Evolutionary conservation across 192 early-diverging fungal species (phyloP), one percentile per base, ranked within the genome.

Genomic region (Phycomyces nitens): DNA sequence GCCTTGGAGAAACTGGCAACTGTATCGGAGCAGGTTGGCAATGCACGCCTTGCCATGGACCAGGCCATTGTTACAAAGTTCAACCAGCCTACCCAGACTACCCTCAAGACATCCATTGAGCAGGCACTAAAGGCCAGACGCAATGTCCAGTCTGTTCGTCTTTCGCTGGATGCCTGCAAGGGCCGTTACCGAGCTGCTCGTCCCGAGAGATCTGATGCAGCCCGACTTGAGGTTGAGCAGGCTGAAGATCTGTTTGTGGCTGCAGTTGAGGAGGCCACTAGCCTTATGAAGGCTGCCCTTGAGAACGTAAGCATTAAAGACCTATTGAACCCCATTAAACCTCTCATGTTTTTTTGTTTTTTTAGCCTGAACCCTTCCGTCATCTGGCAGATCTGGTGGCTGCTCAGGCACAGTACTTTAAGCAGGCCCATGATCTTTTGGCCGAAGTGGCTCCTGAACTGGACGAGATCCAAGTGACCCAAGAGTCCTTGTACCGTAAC

Each of bases 241-340:
- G 88, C 93, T 16, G 95, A 99, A 75, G 97, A 98, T 81, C 86
- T 89, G 56, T 98, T 97, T 85, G 94, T 98, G 7, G 90, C 89
- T 14, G 89, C 92, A 6, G 89, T 99, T 26, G 95, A 98, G 70
- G 94, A 97, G 68, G 92, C 94, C 18, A 99, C 94, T 74, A 88
- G 80, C 9, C 83, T 94, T 62, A 99, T 99, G 97, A 91, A 91
- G 70, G 76, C 87, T 22, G 92, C 95, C 8, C 84, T 98, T 24
- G 94, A 94, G 68, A 91, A 80, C 70, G 83, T 84, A 72, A 78
- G 81, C 29, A 34, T 34, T 34, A 7, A 34, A 5, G 29, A 34
- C 29, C 2, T 34, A 34, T 71, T 41, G 12, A 18, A 7, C 55
- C 2, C 34, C 0, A 40, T 22, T 18, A 44, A 23, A 53, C 3